Evolutionary conservation across 2,329 filamentous ascomycete species (phyloP).

Genomic region (Sphaerulina vaccinii): DNA sequence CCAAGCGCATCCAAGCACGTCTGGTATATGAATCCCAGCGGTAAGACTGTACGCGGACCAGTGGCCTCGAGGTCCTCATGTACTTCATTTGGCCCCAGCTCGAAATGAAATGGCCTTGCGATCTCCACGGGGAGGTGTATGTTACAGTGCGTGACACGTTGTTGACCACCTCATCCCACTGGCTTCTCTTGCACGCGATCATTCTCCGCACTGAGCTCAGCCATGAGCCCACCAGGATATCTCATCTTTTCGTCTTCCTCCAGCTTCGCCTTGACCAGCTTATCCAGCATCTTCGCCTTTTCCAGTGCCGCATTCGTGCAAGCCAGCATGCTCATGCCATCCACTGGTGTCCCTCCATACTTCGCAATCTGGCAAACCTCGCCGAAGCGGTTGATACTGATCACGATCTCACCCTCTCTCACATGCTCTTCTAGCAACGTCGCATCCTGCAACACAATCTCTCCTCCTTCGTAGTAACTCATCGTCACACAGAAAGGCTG

Average conservation of each 20-base stretch:
- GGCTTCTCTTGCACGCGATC: slow-evolving; percentile 43
- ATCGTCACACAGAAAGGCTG: slow-evolving; percentile 90
- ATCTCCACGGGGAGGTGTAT: background rate
- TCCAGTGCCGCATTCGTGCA: slow-evolving; percentile 72
- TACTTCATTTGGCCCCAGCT: background rate
- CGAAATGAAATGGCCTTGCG: background rate
- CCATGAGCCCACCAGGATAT: slow-evolving; percentile 74
- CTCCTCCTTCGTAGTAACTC: slow-evolving; percentile 72
- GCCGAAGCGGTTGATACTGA: slow-evolving; percentile 84
- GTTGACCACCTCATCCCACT: background rate
- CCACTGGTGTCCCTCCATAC: slow-evolving; percentile 77
- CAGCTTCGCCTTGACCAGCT: slow-evolving; percentile 69
- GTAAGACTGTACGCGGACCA: too few species aligned
- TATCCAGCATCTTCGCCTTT: slow-evolving; percentile 78
- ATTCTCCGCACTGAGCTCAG: slow-evolving; percentile 81
- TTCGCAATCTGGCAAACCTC: slow-evolving; percentile 92
- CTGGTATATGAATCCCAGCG: too few species aligned
- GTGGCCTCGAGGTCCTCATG: too few species aligned
- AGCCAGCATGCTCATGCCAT: slow-evolving; percentile 73
- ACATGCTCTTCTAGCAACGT: slow-evolving; percentile 74
- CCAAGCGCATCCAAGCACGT: too few species aligned
- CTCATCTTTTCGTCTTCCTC: slow-evolving; percentile 75
- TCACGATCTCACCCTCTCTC: slow-evolving; percentile 68
- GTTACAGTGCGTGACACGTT: background rate
- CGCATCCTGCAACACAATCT: slow-evolving; percentile 70